Evolutionary conservation across 306 rosid genomes (phyloP).

Genomic region (Malus sieversii): DNA sequence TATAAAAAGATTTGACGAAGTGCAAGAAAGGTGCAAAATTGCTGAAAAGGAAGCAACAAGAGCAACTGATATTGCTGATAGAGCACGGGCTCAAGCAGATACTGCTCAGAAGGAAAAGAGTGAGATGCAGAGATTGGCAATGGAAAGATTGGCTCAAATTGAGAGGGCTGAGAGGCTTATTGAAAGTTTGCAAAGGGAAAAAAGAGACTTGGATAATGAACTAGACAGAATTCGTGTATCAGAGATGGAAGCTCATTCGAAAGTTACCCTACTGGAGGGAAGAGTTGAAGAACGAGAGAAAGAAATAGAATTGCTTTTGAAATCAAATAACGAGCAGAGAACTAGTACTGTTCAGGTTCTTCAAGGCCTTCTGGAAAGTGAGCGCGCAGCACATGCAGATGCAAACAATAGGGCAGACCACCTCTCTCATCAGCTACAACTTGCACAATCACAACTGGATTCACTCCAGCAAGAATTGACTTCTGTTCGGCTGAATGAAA

Average conservation of each 20-base stretch:
- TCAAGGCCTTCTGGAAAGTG: slow-evolving; percentile 71
- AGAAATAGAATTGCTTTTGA: slow-evolving; percentile 65
- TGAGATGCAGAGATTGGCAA: slow-evolving; percentile 84
- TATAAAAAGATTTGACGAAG: slow-evolving; percentile 67
- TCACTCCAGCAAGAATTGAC: slow-evolving; percentile 80
- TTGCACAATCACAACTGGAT: slow-evolving; percentile 85
- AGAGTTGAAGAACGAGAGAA: slow-evolving; percentile 79
- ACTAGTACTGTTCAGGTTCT: slow-evolving; percentile 65
- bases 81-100: slow-evolving; percentile 57
- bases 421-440: slow-evolving; percentile 77
- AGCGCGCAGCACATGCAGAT: slow-evolving; percentile 87
- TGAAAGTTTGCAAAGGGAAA: slow-evolving; percentile 60
- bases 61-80: slow-evolving; percentile 68
- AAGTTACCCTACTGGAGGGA: slow-evolving; percentile 47
- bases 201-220: slow-evolving; percentile 41
- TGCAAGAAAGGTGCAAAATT: slow-evolving; percentile 66
- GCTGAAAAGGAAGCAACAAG: slow-evolving; percentile 74
- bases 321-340: slow-evolving; percentile 68
- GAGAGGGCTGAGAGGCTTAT: slow-evolving; percentile 82
- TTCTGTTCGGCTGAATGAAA: slow-evolving; percentile 67
- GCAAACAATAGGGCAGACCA: slow-evolving; percentile 86
- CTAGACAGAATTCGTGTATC: slow-evolving; percentile 47
- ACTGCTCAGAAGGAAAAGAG: slow-evolving; percentile 63
- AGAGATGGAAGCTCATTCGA: slow-evolving; percentile 52
- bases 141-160: slow-evolving; percentile 64